Base-by-base conservation (phyloP, 2,329 filamentous ascomycete genomes). In the Ophiostoma triangulosporum region DNA sequence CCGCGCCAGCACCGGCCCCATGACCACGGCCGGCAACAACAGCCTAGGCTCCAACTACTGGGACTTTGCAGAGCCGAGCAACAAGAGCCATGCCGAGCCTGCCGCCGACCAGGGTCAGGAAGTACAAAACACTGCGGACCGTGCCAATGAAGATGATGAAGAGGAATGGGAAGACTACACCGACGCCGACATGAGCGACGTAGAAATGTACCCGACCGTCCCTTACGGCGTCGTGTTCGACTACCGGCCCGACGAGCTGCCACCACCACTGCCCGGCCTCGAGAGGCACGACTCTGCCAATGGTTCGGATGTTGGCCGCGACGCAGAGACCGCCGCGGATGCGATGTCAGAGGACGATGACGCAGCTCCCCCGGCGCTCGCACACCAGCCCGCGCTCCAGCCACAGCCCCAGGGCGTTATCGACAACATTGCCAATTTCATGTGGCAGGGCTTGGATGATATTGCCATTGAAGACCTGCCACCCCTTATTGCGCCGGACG, bases 21-120 rank as follows among this genome's bases (percentile, higher is more conserved):
- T 68, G 43, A 62, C 64, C 6, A 67, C 66, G 4, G 65, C 69
- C 8, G 64, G 65, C 2, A 66, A 73, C 52, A 75, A 79, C 50
- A 74, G 75, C 0, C 62, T 83, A 15, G 78, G 72, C 1, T 78
- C 78, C 61, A 81, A 81, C 57, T 82, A 68, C 59, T 84, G 80
- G 80, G 73, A 73, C 0, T 83, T 82, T n/a, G n/a, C n/a, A n/a
- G n/a, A n/a, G n/a, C n/a, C n/a, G n/a, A n/a, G n/a, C n/a, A n/a
- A n/a, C n/a, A n/a, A n/a, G n/a, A n/a, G n/a, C n/a, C n/a, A n/a
- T n/a, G n/a, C n/a, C n/a, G n/a, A n/a, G n/a, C n/a, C n/a, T n/a
- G n/a, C n/a, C n/a, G n/a, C n/a, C n/a, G n/a, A n/a, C n/a, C n/a
- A n/a, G n/a, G n/a, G n/a, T n/a, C n/a, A n/a, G n/a, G n/a, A n/a